Evolutionary conservation across 176 grass and related monocot species (phyloP).

Genomic region (Melocanna baccifera): DNA sequence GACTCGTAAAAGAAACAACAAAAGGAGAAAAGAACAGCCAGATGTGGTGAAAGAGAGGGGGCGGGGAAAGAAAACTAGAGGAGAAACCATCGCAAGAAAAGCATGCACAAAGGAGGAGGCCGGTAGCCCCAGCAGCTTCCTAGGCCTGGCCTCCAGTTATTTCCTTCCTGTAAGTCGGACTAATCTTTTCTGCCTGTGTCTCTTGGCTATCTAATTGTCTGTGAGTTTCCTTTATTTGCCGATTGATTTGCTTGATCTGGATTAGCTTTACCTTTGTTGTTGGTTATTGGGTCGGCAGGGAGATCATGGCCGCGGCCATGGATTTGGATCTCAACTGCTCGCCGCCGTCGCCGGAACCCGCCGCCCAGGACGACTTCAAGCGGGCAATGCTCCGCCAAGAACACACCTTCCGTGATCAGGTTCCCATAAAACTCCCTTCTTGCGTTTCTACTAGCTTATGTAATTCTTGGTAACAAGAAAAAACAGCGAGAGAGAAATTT

Average conservation of each 20-base stretch:
- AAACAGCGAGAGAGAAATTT: background rate
- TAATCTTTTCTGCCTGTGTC: background rate
- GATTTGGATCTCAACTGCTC: slow-evolving; percentile 54
- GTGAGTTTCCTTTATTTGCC: background rate
- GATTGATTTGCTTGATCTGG: slow-evolving; percentile 4
- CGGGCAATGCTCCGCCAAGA: slow-evolving; percentile 53
- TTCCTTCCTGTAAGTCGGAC: background rate
- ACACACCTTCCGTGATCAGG: slow-evolving; percentile 44
- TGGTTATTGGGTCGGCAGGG: background rate
- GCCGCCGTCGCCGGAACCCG: slow-evolving; percentile 25
- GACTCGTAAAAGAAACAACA: slow-evolving; percentile 1
- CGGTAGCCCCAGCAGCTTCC: background rate
- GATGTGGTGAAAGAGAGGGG: slow-evolving; percentile 14
- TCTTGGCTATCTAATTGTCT: background rate
- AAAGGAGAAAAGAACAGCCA: background rate
- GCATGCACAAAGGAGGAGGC: slow-evolving; percentile 19
- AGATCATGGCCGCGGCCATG: slow-evolving; percentile 23
- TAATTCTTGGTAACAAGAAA: background rate
- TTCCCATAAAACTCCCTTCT: background rate
- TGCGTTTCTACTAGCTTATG: background rate
- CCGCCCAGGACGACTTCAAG: slow-evolving; percentile 24
- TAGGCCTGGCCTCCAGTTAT: background rate
- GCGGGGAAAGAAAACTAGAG: background rate
- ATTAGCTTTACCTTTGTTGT: background rate
- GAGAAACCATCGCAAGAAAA: slow-evolving; percentile 9